Evolutionary conservation across 352 stramenopile genomes (phyloP).

Genomic region (Phytophthora hibernalis): DNA sequence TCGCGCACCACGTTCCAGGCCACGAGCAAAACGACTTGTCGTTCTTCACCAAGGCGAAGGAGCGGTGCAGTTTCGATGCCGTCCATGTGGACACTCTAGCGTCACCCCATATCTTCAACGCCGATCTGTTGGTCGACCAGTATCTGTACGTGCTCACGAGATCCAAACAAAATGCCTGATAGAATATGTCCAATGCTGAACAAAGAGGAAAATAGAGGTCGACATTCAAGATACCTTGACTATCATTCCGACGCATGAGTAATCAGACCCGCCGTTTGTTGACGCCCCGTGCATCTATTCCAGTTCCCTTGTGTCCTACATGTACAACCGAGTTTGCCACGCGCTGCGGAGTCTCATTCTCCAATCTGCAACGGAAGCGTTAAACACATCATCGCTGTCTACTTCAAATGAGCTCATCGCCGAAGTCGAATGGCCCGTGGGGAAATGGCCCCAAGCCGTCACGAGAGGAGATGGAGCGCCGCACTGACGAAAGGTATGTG

Average conservation of each 20-base stretch:
- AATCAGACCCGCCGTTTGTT: neutral
- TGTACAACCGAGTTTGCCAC: neutral
- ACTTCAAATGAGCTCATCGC: conserved; percentile 15
- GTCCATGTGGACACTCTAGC: conserved; percentile 50
- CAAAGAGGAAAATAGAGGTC: too few relatives aligned
- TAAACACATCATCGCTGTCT: neutral
- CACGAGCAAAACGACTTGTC: conserved; percentile 57
- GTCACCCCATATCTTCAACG: conserved; percentile 53
- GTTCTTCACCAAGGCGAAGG: conserved; percentile 60
- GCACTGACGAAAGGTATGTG: conserved; percentile 24
- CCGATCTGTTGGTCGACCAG: conserved; percentile 49
- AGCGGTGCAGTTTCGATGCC: conserved; percentile 41
- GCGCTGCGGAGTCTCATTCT: conserved; percentile 1
- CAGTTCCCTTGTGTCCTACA: neutral
- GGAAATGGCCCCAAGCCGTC: conserved; percentile 19
- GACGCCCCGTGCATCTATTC: neutral
- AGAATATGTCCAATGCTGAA: neutral
- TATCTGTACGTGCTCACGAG: conserved; percentile 56
- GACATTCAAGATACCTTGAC: neutral
- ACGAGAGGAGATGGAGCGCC: conserved; percentile 18
- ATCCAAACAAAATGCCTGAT: neutral
- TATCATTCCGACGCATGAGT: neutral
- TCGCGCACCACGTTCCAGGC: conserved; percentile 59
- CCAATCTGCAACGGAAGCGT: conserved; percentile 14
- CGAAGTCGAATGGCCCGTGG: conserved; percentile 12